Conservation (phyloP, 73 alveolate species). For the Stentor roeselii region DNA sequence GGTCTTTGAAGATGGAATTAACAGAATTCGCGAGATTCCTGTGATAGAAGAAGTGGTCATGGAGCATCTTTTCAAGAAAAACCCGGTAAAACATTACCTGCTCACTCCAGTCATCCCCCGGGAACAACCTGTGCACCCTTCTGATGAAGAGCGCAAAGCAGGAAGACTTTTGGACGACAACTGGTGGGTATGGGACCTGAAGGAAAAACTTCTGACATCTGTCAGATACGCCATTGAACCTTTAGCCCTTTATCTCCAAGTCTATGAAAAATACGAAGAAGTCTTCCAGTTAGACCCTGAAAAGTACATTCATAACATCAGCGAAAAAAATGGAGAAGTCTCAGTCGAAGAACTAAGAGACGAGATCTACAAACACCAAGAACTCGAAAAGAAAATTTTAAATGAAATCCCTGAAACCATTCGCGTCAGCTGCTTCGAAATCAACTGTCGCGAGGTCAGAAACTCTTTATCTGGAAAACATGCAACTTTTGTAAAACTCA, state of each 20-base stretch:
- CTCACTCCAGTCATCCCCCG: slow-evolving; percentile 92
- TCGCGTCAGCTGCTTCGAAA: slow-evolving; percentile 87
- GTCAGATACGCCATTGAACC: slow-evolving; percentile 91
- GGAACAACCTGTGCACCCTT: slow-evolving; percentile 80
- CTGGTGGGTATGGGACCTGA: slow-evolving; percentile 97
- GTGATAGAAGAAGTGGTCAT: slow-evolving; percentile 91
- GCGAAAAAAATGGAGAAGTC: slow-evolving; percentile 80
- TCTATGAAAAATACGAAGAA: slow-evolving; percentile 77
- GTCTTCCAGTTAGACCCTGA: slow-evolving; percentile 89
- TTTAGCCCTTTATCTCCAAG: slow-evolving; percentile 80
- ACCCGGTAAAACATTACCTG: slow-evolving; percentile 81
- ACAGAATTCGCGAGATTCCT: slow-evolving; percentile 85
- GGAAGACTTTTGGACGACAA: slow-evolving; percentile 88
- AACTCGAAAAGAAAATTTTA: slow-evolving; percentile 77
- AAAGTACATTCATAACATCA: slow-evolving; percentile 65
- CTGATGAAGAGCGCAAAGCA: slow-evolving; percentile 61
- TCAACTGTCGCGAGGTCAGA: slow-evolving; percentile 92
- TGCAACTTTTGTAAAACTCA: slow-evolving; percentile 76
- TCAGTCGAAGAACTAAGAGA: slow-evolving; percentile 83
- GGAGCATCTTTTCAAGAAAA: slow-evolving; percentile 85
- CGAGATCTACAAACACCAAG: slow-evolving; percentile 80
- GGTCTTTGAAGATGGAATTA: slow-evolving; percentile 93
- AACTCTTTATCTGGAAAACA: slow-evolving; percentile 90
- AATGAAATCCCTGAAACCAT: slow-evolving; percentile 87
- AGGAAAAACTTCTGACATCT: slow-evolving; percentile 60